phyloP scores from a whole-genome alignment of 345 rosid genomes.

The Tarenaya hassleriana region DNA sequence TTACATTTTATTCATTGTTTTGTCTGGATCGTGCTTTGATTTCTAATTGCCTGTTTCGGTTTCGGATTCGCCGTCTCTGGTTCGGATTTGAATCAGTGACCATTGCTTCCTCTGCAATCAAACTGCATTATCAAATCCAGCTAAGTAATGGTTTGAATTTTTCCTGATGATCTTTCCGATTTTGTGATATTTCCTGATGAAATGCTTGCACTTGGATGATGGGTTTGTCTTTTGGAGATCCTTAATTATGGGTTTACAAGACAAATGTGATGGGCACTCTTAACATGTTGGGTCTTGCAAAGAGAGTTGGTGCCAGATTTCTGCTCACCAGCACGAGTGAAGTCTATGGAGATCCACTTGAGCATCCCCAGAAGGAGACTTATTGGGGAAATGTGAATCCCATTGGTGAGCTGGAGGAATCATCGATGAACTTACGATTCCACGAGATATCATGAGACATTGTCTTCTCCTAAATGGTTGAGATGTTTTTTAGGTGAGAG shows the following conservation, averaged over 20 bases:
- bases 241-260: constrained; percentile 64
- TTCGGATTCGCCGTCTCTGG: not conserved
- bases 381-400: constrained; percentile 99
- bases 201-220: constrained; percentile 1
- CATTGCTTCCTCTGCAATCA: no score
- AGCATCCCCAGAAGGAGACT: constrained; percentile 98
- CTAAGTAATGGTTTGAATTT: constrained; percentile 27
- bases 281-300: constrained; percentile 96
- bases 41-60: not conserved
- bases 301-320: constrained; percentile 96
- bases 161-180: constrained; percentile 25
- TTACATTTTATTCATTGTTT: not conserved
- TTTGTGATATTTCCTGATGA: not conserved
- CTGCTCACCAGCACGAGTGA: constrained; percentile 96
- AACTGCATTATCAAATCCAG: no score
- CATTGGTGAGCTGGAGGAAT: constrained; percentile 44
- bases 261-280: constrained; percentile 99
- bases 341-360: constrained; percentile 98
- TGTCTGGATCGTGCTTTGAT: constrained; percentile 2
- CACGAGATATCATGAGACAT: not conserved
- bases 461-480: constrained; percentile 4
- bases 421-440: constrained; percentile 1
- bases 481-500: constrained; percentile 56
- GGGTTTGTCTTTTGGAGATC: constrained; percentile 25
- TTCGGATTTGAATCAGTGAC: no score